These are phyloP conservation scores for Thamnidium elegans DNA, from an alignment of 192 early-diverging fungal genomes.

Conservation along the genomic window DNA sequence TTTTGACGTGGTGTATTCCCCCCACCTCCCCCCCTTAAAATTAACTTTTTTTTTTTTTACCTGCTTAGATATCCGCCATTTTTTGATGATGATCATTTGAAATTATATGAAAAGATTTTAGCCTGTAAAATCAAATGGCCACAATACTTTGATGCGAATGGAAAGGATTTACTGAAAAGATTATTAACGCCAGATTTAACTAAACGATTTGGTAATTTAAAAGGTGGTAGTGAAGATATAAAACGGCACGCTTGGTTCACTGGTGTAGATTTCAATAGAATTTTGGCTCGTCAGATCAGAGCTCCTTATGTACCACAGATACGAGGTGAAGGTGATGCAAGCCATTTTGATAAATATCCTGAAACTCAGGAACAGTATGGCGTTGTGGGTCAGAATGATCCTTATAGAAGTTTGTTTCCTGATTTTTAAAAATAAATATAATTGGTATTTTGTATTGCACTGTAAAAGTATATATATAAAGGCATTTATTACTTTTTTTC, in stretches of 20 bases:
- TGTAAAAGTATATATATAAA: too few species aligned
- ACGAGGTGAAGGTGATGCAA: constrained; percentile 55
- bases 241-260: constrained; percentile 81
- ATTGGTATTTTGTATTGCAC: too few species aligned
- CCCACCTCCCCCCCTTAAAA: too few species aligned
- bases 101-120: constrained; percentile 88
- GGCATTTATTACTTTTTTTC: too few species aligned
- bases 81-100: constrained; percentile 85
- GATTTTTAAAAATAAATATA: constrained; percentile 38
- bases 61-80: constrained; percentile 66
- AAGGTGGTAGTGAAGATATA: constrained; percentile 74
- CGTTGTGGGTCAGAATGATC: constrained; percentile 53
- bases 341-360: constrained; percentile 33
- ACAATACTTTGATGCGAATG: constrained; percentile 63
- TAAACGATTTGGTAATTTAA: constrained; percentile 81
- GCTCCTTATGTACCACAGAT: constrained; percentile 68
- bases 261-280: constrained; percentile 64
- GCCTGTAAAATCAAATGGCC: constrained; percentile 73
- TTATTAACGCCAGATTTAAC: constrained; percentile 77
- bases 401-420: constrained; percentile 63
- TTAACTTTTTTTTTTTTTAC: neutral
- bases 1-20: too few species aligned
- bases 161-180: constrained; percentile 69
- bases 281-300: constrained; percentile 62
- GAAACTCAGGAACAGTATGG: constrained; percentile 52